Conservation (phyloP, 345 rosid genomes). For the Rhizophora apiculata region DNA sequence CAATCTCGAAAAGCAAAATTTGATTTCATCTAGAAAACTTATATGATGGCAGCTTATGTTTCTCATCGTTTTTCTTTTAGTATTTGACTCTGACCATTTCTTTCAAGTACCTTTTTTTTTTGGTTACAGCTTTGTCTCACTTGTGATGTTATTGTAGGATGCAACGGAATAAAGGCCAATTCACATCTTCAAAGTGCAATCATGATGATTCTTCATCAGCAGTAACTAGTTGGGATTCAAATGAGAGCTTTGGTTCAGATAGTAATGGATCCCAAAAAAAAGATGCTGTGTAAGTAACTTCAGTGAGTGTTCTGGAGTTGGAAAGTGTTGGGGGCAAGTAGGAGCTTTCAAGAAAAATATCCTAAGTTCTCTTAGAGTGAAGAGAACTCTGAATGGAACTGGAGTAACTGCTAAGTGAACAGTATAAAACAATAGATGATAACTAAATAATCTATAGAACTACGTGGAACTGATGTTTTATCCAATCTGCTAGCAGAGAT, state of each 20-base stretch:
- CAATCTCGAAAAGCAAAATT: too few species aligned
- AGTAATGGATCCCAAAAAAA: slow-evolving; percentile 46
- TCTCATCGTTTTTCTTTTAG: background rate
- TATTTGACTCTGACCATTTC: background rate
- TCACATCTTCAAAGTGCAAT: slow-evolving; percentile 54
- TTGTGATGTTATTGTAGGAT: slow-evolving; percentile 36
- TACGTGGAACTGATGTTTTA: too few species aligned
- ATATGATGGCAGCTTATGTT: too few species aligned
- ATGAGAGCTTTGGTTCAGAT: slow-evolving; percentile 44
- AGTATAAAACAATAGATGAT: too few species aligned
- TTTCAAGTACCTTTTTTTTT: background rate
- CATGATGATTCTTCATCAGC: slow-evolving; percentile 55
- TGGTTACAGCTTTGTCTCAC: background rate
- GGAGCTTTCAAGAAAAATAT: too few species aligned
- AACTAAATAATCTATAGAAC: too few species aligned
- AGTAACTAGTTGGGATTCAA: slow-evolving; percentile 49
- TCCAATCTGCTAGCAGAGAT: too few species aligned
- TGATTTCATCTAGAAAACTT: too few species aligned
- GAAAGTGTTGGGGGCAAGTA: too few species aligned
- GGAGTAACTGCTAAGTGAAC: too few species aligned
- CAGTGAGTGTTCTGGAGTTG: background rate
- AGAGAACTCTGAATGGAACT: too few species aligned
- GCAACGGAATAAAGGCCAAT: slow-evolving; percentile 66
- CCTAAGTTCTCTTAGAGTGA: too few species aligned
- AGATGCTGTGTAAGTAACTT: slow-evolving; percentile 47